A percentile compares a stretch with the other conserved stretches of the same genome.
These are phyloP conservation scores for Kodamaea hsintzibuensis DNA, from an alignment of 805 yeast species.

Conservation along the genomic window DNA sequence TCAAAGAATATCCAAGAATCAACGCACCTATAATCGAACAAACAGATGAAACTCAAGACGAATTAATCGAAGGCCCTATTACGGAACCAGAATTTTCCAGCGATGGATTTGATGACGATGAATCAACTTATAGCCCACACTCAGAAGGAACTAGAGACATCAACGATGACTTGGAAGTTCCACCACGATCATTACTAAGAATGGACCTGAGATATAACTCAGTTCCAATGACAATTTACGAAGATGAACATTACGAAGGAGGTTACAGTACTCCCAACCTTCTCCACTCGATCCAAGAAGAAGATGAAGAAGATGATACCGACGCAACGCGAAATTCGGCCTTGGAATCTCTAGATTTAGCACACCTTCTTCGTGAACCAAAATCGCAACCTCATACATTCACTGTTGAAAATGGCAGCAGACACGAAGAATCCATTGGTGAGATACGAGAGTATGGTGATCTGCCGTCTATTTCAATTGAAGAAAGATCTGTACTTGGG, in stretches of 20 bases:
- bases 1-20: background rate
- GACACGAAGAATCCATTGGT: background rate
- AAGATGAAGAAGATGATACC: constrained; percentile 1
- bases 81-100: constrained; percentile 4
- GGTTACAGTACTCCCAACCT: background rate
- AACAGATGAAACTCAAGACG: background rate
- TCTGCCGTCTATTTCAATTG: background rate
- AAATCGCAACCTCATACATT: background rate
- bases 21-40: background rate
- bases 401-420: background rate
- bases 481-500: background rate
- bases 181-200: background rate
- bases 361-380: background rate
- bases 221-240: constrained; percentile 1
- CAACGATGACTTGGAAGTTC: background rate
- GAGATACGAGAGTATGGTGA: background rate
- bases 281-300: constrained; percentile 3
- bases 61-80: background rate
- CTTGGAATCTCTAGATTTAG: background rate
- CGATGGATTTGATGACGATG: constrained; percentile 1
- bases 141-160: background rate
- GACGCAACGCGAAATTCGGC: background rate
- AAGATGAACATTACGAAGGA: background rate
- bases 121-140: background rate
- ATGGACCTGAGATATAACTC: background rate